Evolutionary conservation across 352 stramenopile genomes (phyloP).

Genomic region (Pythium vanterpoolii): DNA sequence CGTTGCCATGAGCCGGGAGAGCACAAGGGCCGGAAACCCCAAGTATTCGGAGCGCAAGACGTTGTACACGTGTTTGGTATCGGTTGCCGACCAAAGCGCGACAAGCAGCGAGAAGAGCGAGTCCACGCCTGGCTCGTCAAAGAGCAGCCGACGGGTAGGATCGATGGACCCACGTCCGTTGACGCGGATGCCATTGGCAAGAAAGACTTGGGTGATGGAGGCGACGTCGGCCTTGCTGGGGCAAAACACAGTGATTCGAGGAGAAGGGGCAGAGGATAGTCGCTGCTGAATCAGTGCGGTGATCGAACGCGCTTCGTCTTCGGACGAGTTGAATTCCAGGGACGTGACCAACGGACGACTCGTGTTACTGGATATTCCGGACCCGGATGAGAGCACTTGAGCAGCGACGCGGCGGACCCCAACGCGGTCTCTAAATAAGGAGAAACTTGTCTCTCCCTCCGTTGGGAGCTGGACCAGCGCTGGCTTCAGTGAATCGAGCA

Average conservation of each 20-base stretch:
- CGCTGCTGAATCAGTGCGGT: slow-evolving; percentile 2
- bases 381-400: slow-evolving; percentile 3
- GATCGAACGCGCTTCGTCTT: slow-evolving; percentile 4
- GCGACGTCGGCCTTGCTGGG: slow-evolving; percentile 10
- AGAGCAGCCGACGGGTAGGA: slow-evolving; percentile 29
- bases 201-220: slow-evolving; percentile 9
- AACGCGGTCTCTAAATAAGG: neutral
- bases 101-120: slow-evolving; percentile 64
- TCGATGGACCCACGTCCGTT: neutral
- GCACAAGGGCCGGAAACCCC: slow-evolving; percentile 43
- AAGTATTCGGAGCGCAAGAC: slow-evolving; percentile 66
- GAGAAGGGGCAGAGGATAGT: neutral
- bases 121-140: slow-evolving; percentile 62
- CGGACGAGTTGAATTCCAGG: slow-evolving; percentile 10
- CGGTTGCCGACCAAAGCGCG: slow-evolving; percentile 56
- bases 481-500: neutral
- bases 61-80: slow-evolving; percentile 77
- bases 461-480: neutral
- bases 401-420: neutral
- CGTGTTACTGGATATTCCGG: neutral
- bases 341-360: neutral
- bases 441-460: neutral
- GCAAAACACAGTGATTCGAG: slow-evolving; percentile 19
- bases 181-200: slow-evolving; percentile 9
- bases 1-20: slow-evolving; percentile 68